Base-by-base conservation (phyloP, 2,329 filamentous ascomycete species). In the Cladosporium sphaerospermum region DNA sequence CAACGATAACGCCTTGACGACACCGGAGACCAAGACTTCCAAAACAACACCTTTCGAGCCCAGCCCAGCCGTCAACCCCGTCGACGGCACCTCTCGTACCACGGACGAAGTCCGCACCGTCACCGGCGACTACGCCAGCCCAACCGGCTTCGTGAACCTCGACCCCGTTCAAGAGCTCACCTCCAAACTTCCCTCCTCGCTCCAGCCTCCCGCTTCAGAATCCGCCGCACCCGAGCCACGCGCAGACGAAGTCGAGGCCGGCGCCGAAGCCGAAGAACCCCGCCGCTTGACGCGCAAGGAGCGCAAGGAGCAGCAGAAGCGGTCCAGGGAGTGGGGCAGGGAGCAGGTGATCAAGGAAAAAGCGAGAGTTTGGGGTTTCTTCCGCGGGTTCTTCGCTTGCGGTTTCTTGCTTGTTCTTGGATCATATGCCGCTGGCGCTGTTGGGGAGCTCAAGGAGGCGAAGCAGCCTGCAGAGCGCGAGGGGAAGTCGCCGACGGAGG, bases 81-180 rank as follows among this genome's bases (percentile, higher is more conserved):
- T 86, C 36, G 73, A 75, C 57, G 73, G 71, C 3, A 75, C 67
- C 2, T 49, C 61, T 14, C 48, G 45, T 44, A 44, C 54, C 32
- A 46, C 55, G 34, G 54, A 59, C 62, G 74, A 75, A 44, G 70
- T 67, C 52, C 62, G 69, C 3, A 67, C 73, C 8, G 57, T 53
- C 9, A 78, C 79, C 4, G 80, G 80, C 4, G 78, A 78, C 49
- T 85, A 83, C 63, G 80, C 81, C 14, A 83, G 79, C 33, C 82
- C 83, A 1, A 85, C 82, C 1, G 83, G 82, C 0, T 86, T 83
- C 61, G 78, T 85, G 41, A 84, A 83, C 58, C 80, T 83, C 58
- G 78, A 83, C 31, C 52, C 59, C 11, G 55, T 23, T n/a, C 31
- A 53, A 40, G 50, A 64, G 1, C 54, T 60, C 19, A 54, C 61